A percentile compares a stretch with the other conserved stretches of the same genome.
phyloP scores from a whole-genome alignment of 2,329 filamentous ascomycete species.

The Dactylellina cionopaga region DNA sequence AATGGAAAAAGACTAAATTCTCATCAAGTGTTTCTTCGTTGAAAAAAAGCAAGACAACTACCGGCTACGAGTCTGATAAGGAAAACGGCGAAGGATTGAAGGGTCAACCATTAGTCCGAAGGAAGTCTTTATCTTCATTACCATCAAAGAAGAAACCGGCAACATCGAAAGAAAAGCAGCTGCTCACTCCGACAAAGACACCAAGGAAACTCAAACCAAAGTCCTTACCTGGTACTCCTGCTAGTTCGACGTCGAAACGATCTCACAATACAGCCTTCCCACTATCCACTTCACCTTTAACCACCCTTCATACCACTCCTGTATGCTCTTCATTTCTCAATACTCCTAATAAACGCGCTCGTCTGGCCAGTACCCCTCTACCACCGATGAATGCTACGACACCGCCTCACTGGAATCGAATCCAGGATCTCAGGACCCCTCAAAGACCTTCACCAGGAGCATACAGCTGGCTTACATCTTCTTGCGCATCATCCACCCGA shows the following conservation, averaged over 20 bases:
- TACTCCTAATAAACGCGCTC: slow-evolving; percentile 30
- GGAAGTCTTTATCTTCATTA: slow-evolving; percentile 37
- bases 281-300: slow-evolving; percentile 23
- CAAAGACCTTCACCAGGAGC: slow-evolving; percentile 28
- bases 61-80: slow-evolving; percentile 47
- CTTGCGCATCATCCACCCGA: slow-evolving; percentile 12
- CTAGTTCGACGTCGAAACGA: slow-evolving; percentile 21
- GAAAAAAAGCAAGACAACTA: slow-evolving; percentile 43
- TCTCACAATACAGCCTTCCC: slow-evolving; percentile 29
- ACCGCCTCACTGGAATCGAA: slow-evolving; percentile 7
- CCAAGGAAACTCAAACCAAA: slow-evolving; percentile 34
- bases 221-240: slow-evolving; percentile 31
- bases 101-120: slow-evolving; percentile 33
- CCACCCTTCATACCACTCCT: slow-evolving; percentile 24
- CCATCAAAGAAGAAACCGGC: slow-evolving; percentile 36
- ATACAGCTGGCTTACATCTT: slow-evolving; percentile 25
- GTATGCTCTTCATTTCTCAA: slow-evolving; percentile 19
- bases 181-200: slow-evolving; percentile 40
- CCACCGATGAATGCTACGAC: slow-evolving; percentile 38
- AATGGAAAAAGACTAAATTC: slow-evolving; percentile 42
- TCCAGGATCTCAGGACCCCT: slow-evolving; percentile 29
- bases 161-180: slow-evolving; percentile 21
- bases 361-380: slow-evolving; percentile 8
- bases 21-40: slow-evolving; percentile 16
- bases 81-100: slow-evolving; percentile 37